Percentiles rank a stretch among this genome's conserved stretches.
Evolutionary conservation across 2,329 filamentous ascomycete species (phyloP).

Genomic region (Venturia nashicola): DNA sequence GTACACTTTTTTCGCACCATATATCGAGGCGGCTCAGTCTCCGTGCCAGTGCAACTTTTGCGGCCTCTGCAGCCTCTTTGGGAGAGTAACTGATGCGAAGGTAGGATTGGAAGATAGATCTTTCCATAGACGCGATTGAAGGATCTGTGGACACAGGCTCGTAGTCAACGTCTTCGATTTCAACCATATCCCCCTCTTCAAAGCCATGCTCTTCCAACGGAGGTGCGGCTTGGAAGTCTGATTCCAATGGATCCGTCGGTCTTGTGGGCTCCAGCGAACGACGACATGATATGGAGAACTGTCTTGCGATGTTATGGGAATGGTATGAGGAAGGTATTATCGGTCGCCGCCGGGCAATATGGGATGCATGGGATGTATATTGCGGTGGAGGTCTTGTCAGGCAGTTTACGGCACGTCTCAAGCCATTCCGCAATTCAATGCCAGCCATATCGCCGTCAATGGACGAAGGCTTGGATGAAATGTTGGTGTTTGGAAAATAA

Average conservation of each 20-base stretch:
- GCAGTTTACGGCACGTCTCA: not conserved
- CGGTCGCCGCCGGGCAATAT: not conserved
- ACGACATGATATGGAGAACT: not conserved
- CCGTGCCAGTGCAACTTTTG: not conserved
- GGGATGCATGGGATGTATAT: not conserved
- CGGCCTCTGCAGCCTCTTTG: not conserved
- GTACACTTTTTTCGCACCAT: not conserved
- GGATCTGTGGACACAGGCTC: no score
- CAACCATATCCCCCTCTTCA: no score
- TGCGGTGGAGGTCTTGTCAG: not conserved
- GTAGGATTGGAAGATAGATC: not conserved
- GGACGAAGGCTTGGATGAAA: no score
- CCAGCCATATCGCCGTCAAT: not conserved
- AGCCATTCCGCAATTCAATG: slow-evolving; percentile 1
- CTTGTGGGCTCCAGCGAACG: not conserved
- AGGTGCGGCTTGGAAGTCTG: slow-evolving; percentile 1
- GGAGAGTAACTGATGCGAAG: not conserved
- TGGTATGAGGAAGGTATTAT: not conserved
- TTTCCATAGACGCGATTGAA: not conserved
- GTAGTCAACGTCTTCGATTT: not conserved
- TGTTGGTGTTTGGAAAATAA: not conserved
- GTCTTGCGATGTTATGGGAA: not conserved
- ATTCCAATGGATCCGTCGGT: not conserved
- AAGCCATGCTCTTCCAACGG: not conserved
- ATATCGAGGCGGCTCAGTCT: not conserved